Base-by-base conservation (phyloP, 257 asterid genomes). In the Solanum ahanhuiri region DNA sequence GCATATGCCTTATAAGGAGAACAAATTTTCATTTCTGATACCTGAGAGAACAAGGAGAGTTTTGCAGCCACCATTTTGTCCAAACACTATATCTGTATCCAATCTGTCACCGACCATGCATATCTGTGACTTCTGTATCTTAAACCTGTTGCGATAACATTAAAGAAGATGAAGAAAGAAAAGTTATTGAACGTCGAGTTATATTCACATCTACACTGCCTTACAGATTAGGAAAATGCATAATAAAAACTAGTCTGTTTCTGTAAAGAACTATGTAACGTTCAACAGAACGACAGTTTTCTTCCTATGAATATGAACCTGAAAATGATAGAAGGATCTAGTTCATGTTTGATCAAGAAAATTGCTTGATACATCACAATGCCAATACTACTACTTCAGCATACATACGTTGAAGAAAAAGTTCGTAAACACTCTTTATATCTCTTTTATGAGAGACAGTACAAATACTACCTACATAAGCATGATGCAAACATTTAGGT, bases 21-120 rank as follows among this genome's bases (percentile, higher is more conserved):
- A 83, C 9, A 41, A 23, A 45, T 4, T 31, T 86, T 10, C 18
- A 1, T 67, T 35, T 48, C 37, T 20, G 17, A 22, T 91, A 93
- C 99, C 99, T 89, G 98, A 96, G 69, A 96, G 97, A 90, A 96
- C 99, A 4, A 96, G 99, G 76, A 95, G 98, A 28, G 98, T 96
- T 89, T 94, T 94, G 95, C 99, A 96, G 3, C 99, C 99, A 79
- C 98, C 98, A 51, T 96, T 96, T 90, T 96, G 97, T 63, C 99
- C 99, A 76, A 96, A 96, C 79, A 96, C 95, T 87, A 95, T 96
- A 64, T 96, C 99, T 0, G 99, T 96, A 63, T 96, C 99, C 71
- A 96, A 90, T 89, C 99, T 93, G 90, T 95, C 98, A 17, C 98
- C 99, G 37, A 95, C 98, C 99, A 95, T 95, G 94, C 98, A 96